Evolutionary conservation across 345 rosid species (phyloP).

Genomic region (Eutrema heterophyllum): DNA sequence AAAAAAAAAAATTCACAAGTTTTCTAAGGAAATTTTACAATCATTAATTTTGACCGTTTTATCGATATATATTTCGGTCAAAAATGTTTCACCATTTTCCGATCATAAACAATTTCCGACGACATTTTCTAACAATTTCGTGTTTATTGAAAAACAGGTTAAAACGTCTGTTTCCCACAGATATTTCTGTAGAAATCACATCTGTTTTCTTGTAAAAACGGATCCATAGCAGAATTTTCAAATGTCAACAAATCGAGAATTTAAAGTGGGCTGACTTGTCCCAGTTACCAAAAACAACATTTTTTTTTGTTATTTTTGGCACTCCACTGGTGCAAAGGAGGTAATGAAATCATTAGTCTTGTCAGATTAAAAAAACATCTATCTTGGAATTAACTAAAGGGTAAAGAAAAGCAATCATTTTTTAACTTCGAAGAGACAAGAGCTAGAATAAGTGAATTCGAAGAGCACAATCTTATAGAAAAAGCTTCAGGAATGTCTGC

Average conservation of each 20-base stretch:
- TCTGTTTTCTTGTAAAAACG: not conserved
- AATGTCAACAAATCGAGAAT: not conserved
- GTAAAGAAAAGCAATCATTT: not conserved
- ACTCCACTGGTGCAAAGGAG: not conserved
- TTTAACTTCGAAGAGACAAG: not conserved
- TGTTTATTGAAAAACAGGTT: too few species aligned
- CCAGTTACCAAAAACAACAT: not conserved
- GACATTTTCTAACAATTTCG: too few species aligned
- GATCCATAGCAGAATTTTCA: not conserved
- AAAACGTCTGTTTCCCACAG: too few species aligned
- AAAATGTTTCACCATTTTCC: too few species aligned
- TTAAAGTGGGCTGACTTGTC: not conserved
- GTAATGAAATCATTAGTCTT: not conserved
- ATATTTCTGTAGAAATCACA: too few species aligned
- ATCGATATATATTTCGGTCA: too few species aligned
- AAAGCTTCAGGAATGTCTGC: constrained; percentile 6
- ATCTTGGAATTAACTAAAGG: not conserved
- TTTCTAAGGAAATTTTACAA: too few species aligned
- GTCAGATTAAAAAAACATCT: not conserved
- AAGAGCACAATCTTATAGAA: constrained; percentile 3
- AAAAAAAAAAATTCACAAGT: too few species aligned
- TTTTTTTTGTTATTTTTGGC: not conserved
- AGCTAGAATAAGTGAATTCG: not conserved
- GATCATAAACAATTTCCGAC: too few species aligned
- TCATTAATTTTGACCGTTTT: too few species aligned